These are phyloP conservation scores for Podospora tetraspora DNA, from an alignment of 495 filamentous ascomycete species.

Conservation along the genomic window DNA sequence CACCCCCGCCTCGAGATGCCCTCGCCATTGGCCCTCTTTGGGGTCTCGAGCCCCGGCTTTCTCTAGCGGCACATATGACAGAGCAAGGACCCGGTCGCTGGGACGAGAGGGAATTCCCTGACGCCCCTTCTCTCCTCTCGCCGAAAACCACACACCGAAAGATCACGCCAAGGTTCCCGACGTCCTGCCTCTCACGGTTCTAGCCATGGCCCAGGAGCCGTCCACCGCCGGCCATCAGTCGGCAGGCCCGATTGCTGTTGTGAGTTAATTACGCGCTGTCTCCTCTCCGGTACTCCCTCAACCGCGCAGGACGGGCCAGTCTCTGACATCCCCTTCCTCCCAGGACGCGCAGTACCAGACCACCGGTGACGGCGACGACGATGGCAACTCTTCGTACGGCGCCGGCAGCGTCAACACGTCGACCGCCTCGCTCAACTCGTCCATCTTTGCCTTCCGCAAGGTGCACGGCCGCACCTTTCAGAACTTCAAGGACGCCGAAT, in stretches of 20 bases:
- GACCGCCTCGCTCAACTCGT: constrained; percentile 25
- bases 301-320: neutral
- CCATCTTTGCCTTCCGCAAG: constrained; percentile 27
- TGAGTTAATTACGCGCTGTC: neutral
- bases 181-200: neutral
- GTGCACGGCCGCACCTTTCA: constrained; percentile 24
- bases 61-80: neutral
- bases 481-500: constrained; percentile 15
- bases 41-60: neutral
- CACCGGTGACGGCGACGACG: neutral
- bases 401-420: neutral
- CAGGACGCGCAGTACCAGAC: neutral
- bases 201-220: neutral
- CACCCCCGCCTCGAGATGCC: neutral
- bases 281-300: neutral
- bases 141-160: neutral
- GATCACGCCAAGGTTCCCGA: neutral
- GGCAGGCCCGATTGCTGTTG: neutral
- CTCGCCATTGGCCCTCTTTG: neutral
- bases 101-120: neutral
- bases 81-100: neutral
- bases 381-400: neutral
- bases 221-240: neutral
- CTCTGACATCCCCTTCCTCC: neutral
- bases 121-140: neutral